A percentile compares a stretch with the other conserved stretches of the same genome.
These are phyloP conservation scores for Cryptomeria japonica DNA, from an alignment of 75 land plant genomes.

Conservation along the genomic window DNA sequence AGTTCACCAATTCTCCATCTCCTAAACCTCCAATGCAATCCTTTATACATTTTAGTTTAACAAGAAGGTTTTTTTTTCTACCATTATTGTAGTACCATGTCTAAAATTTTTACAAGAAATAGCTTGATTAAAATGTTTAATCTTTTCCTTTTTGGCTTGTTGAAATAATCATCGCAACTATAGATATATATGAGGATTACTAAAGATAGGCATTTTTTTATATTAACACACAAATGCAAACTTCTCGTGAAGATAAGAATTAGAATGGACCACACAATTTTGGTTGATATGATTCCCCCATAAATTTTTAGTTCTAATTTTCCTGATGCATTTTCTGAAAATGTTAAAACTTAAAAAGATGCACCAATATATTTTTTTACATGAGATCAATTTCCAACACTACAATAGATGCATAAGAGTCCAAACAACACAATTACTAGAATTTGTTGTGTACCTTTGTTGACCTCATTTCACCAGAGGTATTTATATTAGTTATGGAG, in stretches of 20 bases:
- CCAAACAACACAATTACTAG: not conserved
- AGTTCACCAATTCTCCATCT: not conserved
- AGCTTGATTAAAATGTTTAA: not conserved
- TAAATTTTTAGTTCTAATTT: not conserved
- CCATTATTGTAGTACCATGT: not conserved
- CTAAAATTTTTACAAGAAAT: not conserved
- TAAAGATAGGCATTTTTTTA: not conserved
- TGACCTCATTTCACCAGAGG: constrained; percentile 24
- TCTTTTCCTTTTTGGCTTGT: not conserved
- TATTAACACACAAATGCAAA: not conserved
- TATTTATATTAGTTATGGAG: constrained; percentile 25
- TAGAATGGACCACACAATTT: not conserved
- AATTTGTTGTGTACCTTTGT: constrained; percentile 26
- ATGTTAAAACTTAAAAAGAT: too few species aligned
- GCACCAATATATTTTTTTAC: too few species aligned
- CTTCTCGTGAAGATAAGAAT: not conserved
- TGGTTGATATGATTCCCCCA: not conserved
- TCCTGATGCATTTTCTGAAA: not conserved
- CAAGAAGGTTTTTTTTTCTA: not conserved
- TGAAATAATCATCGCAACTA: not conserved
- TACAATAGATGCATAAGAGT: not conserved
- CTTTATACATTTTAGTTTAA: not conserved
- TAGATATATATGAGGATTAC: not conserved
- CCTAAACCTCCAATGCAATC: not conserved
- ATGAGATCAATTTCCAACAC: not conserved